Conservation (phyloP, 306 rosid species). For the Prunus fruticosa region DNA sequence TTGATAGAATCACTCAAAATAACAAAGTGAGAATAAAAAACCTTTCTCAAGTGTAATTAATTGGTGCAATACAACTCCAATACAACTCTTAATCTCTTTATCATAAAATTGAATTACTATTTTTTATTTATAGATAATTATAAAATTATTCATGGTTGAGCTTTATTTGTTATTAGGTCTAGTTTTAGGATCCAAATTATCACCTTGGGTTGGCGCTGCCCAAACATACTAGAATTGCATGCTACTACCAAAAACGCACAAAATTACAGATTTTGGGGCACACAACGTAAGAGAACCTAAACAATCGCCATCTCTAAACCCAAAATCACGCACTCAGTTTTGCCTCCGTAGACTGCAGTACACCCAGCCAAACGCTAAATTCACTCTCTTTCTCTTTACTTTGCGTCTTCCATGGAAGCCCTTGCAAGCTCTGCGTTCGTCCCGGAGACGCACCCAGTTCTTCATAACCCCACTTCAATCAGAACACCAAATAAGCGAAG, state of each 20-base stretch:
- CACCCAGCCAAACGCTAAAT: background rate
- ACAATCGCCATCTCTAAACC: background rate
- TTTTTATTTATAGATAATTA: background rate
- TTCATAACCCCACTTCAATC: slow-evolving; percentile 18
- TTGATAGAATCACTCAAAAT: background rate
- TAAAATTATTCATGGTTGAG: background rate
- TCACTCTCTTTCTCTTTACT: background rate
- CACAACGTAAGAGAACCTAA: background rate
- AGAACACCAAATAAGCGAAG: slow-evolving; percentile 27
- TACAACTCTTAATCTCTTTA: background rate
- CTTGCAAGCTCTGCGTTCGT: slow-evolving; percentile 44
- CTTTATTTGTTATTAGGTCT: background rate
- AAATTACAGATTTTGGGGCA: background rate
- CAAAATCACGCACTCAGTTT: background rate
- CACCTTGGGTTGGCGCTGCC: background rate
- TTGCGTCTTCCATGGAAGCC: slow-evolving; percentile 51
- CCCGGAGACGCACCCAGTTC: slow-evolving; percentile 30
- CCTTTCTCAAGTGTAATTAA: background rate
- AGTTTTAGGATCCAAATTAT: background rate
- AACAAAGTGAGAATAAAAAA: background rate
- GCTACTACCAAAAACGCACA: background rate
- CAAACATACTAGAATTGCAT: no score
- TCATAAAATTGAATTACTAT: background rate
- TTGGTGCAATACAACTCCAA: background rate
- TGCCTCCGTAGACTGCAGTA: background rate